phyloP scores from a whole-genome alignment of 2,329 filamentous ascomycete genomes.

The Aspergillus ustus region DNA sequence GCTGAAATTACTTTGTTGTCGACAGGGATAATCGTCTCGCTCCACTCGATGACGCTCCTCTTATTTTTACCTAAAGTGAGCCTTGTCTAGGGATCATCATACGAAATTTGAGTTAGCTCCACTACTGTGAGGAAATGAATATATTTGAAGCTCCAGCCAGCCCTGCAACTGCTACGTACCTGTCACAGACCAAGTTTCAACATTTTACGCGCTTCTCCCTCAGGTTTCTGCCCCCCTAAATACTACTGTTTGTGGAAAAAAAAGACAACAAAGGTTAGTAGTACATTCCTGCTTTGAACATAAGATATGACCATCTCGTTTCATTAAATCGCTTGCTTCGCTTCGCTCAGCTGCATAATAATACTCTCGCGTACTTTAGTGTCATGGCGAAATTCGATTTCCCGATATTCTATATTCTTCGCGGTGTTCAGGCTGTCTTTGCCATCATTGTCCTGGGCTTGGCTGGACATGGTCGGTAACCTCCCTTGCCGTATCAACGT shows the following conservation, averaged over 20 bases:
- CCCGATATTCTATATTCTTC: conserved; percentile 52
- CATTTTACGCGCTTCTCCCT: not conserved
- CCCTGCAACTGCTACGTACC: conserved; percentile 1
- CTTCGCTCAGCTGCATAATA: too few relatives aligned
- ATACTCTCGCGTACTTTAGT: too few relatives aligned
- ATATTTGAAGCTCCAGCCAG: conserved; percentile 16
- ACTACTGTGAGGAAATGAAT: conserved; percentile 3
- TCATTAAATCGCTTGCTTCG: too few relatives aligned
- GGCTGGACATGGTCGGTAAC: conserved; percentile 69
- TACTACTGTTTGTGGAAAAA: too few relatives aligned
- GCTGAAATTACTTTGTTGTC: not conserved
- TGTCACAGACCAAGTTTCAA: not conserved
- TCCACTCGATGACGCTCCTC: conserved; percentile 15
- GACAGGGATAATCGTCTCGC: not conserved
- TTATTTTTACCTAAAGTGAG: not conserved
- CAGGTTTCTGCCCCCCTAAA: not conserved
- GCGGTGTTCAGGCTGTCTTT: conserved; percentile 69
- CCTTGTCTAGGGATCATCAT: too few relatives aligned
- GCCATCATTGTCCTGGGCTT: conserved; percentile 76
- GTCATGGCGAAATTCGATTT: conserved; percentile 8
- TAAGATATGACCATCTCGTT: too few relatives aligned
- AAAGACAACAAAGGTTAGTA: too few relatives aligned
- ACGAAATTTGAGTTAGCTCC: not conserved
- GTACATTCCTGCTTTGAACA: too few relatives aligned
- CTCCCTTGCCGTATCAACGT: too few relatives aligned